Evolutionary conservation across 345 rosid species (phyloP), one percentile per base, ranked within the genome.

Genomic region (Aquilaria yunnanensis): DNA sequence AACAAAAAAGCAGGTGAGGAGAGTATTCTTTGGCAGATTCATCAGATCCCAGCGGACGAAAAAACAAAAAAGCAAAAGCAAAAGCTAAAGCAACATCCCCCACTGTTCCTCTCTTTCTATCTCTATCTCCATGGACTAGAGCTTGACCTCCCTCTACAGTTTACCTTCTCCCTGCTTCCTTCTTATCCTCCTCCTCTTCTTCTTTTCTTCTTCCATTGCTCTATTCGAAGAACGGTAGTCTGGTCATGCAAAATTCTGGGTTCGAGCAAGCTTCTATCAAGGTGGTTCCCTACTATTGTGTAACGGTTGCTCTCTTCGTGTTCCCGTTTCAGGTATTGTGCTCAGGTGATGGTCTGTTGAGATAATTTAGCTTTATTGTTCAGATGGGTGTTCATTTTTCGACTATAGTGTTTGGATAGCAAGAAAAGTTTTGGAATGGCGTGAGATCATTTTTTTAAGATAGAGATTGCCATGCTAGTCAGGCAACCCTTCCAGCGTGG

Each of bases 11-110:
- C 60, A 60, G 57, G 14, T 30, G 32, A 54, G 8, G 70, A 5
- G 75, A 10, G 75, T 57, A 64, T 68, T 67, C 72, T 57, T 65
- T 51, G 41, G 54, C 67, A 75, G 80, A 84, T 80, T 79, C 84
- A 74, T 57, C 59, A 60, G 80, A 71, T 70, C 72, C 77, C 64
- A 62, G 47, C 68, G 29, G 54, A 50, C 14, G 10, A n/a, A 51
- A 50, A 54, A 14, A 45, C 14, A 31, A 55, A 4, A 41, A 37
- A 63, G 48, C 0, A 2, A 65, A 59, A 59, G 63, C 66, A 29
- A 50, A 65, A 65, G 68, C 62, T 16, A 9, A 64, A 47, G 64
- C 53, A 62, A 61, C 50, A 12, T 31, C 10, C 57, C 30, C 13
- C 59, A 11, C 51, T 30, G n/a, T 56, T 2, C 51, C 50, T 14